These are phyloP conservation scores for Rhodotorula sp. DNA, from an alignment of 1,284 basidiomycete species.

Conservation along the genomic window DNA sequence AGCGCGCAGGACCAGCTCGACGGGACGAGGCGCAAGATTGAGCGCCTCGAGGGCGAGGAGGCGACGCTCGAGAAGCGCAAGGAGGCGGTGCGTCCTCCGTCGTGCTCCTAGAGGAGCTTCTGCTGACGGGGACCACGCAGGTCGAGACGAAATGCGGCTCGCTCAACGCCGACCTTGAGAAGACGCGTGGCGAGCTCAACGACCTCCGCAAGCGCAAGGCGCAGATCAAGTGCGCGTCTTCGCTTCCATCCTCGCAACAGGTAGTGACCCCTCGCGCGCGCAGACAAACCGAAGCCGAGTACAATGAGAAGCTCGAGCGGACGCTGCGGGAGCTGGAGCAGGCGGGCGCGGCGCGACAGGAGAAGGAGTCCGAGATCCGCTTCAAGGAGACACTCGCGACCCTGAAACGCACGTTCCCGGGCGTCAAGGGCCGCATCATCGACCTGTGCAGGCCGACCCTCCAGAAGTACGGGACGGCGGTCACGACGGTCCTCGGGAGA, in stretches of 20 bases:
- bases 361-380: constrained; percentile 79
- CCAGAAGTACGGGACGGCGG: constrained; percentile 88
- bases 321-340: constrained; percentile 82
- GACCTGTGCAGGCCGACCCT: constrained; percentile 92
- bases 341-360: constrained; percentile 79
- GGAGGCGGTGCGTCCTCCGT: constrained; percentile 57
- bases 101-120: background rate
- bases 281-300: constrained; percentile 82
- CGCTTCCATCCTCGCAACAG: background rate
- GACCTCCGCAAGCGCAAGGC: constrained; percentile 28
- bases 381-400: constrained; percentile 82
- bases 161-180: constrained; percentile 70
- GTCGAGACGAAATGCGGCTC: constrained; percentile 56
- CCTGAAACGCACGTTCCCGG: constrained; percentile 84
- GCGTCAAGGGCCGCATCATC: constrained; percentile 70
- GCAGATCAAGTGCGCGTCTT: constrained; percentile 13
- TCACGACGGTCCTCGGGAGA: constrained; percentile 91
- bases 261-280: background rate
- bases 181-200: constrained; percentile 62
- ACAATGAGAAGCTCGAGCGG: constrained; percentile 85
- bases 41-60: constrained; percentile 67
- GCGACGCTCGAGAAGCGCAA: constrained; percentile 62
- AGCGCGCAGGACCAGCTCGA: constrained; percentile 62
- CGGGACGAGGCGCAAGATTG: constrained; percentile 62
- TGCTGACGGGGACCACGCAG: constrained; percentile 5